Conservation (phyloP, 306 rosid genomes). For the Lablab purpureus region DNA sequence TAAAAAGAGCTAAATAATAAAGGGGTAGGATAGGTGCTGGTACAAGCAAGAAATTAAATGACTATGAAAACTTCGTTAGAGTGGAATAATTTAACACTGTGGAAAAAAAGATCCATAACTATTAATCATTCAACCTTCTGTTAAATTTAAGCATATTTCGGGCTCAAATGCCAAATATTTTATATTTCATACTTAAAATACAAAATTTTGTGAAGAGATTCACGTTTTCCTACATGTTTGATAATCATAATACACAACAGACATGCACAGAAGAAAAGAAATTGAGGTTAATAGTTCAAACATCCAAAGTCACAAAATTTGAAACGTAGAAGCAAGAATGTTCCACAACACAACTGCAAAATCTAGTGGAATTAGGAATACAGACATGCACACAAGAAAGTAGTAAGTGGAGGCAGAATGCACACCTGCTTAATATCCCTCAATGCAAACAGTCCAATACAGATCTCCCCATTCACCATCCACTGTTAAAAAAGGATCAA, state of each 20-base stretch:
- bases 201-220: slow-evolving; percentile 9
- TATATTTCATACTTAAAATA: slow-evolving; percentile 12
- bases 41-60: slow-evolving; percentile 27
- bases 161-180: slow-evolving; percentile 28
- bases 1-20: slow-evolving; percentile 1
- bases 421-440: slow-evolving; percentile 92
- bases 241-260: slow-evolving; percentile 35
- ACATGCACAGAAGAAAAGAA: slow-evolving; percentile 7
- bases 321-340: slow-evolving; percentile 25
- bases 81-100: slow-evolving; percentile 1
- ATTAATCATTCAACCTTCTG: slow-evolving; percentile 12
- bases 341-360: slow-evolving; percentile 24
- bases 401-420: slow-evolving; percentile 34
- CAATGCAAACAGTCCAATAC: slow-evolving; percentile 94
- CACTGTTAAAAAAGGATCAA: slow-evolving; percentile 65
- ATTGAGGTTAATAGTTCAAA: slow-evolving; percentile 12
- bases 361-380: slow-evolving; percentile 33
- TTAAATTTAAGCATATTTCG: slow-evolving; percentile 36
- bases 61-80: neutral
- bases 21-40: neutral
- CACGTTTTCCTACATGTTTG: slow-evolving; percentile 20
- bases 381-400: slow-evolving; percentile 34
- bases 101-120: neutral
- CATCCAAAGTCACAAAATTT: slow-evolving; percentile 7
- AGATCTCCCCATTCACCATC: slow-evolving; percentile 99